Evolutionary conservation across 768 basidiomycete species (phyloP), one percentile per base, ranked within the genome.

Genomic region (Lentinula guzmanii): DNA sequence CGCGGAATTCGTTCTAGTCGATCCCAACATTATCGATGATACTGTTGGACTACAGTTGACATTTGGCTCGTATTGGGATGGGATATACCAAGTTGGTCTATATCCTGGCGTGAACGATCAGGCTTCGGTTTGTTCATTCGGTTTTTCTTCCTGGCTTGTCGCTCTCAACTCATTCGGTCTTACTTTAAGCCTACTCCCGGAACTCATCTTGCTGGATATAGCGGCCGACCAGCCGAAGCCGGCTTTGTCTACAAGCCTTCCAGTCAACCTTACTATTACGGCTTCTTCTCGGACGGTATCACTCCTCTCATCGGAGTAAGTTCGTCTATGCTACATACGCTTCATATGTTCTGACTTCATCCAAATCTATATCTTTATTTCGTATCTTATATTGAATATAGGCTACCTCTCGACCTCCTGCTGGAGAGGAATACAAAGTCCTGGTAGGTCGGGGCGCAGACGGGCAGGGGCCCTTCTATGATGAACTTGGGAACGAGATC

Each of bases 231-330:
- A 31, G 53, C 63, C 15, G 63, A 64, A 35, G 63, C 53, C 16
- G 60, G 33, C n/a, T 64, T 64, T 51, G 60, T 64, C 9, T 64
- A 61, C 60, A 64, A 64, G 42, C 54, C 63, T 13, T 28, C 45
- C 18, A 64, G 63, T 46, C 55, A 55, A 34, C 18, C 52, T 2
- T 64, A 43, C 28, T 64, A 58, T 31, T 64, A 58, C 45, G 60
- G 50, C 45, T 65, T 70, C 61, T 64, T 63, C 42, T 63, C 64
- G 16, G 52, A 67, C 45, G 59, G 60, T 2, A 62, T 67, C 59
- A 66, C 42, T 61, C 66, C 66, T 16, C 64, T 60, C 61, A 64
- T 61, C 52, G 65, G 43, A 61, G 66, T 68, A 61, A 35, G 51
- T 48, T 21, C 28, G 21, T 21, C n/a, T 7, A n/a, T 18, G 8